Percentiles rank a stretch among this genome's conserved stretches.
Conservation (phyloP, 164 flowering plant species). For the Euptelea pleiosperma region DNA sequence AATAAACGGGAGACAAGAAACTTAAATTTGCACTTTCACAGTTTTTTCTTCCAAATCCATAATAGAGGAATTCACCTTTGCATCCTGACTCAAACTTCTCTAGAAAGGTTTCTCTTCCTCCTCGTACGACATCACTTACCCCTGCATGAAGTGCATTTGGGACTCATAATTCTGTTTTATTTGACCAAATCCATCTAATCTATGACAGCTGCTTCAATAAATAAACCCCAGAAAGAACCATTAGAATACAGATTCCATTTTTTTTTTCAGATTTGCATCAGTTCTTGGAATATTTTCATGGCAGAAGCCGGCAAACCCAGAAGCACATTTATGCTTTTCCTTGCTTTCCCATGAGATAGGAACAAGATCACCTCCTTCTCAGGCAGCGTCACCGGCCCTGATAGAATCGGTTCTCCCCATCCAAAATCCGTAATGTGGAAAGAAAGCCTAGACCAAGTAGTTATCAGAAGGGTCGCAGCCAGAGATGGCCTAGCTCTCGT, state of each 20-base stretch:
- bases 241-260: background rate
- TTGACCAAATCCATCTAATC: background rate
- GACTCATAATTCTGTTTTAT: background rate
- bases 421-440: conserved; percentile 80
- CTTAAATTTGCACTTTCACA: background rate
- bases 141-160: background rate
- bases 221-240: background rate
- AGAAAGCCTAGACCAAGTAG: conserved; percentile 81
- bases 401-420: conserved; percentile 82
- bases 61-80: no score
- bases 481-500: conserved; percentile 79
- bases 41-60: no score
- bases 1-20: background rate
- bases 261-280: conserved; percentile 37
- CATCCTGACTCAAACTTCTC: no score
- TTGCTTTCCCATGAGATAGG: conserved; percentile 64
- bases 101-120: no score
- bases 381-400: conserved; percentile 83
- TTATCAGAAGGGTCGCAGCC: conserved; percentile 65
- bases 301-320: conserved; percentile 86
- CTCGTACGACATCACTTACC: background rate
- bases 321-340: conserved; percentile 72
- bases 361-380: conserved; percentile 81
- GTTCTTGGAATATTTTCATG: conserved; percentile 62
- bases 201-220: background rate